These are phyloP conservation scores for Fusarium sp. DNA, from an alignment of 2,329 filamentous ascomycete genomes.

Conservation along the genomic window DNA sequence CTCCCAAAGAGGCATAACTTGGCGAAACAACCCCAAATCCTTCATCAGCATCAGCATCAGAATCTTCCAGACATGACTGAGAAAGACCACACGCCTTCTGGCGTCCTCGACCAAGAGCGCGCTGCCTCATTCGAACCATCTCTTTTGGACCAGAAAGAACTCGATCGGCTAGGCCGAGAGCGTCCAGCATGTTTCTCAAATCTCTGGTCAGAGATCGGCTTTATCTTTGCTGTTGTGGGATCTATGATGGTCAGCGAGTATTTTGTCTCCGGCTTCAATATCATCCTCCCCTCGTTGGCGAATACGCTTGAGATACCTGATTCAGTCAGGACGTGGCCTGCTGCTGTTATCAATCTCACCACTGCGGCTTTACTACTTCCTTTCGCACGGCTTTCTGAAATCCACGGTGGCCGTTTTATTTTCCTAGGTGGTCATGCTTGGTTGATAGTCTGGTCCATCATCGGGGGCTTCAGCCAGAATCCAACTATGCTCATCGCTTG, in stretches of 20 bases:
- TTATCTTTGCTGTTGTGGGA: constrained; percentile 72
- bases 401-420: constrained; percentile 71
- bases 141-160: constrained; percentile 50
- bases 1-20: constrained; percentile 6
- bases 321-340: constrained; percentile 73
- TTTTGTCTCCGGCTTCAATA: constrained; percentile 81
- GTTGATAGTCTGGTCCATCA: constrained; percentile 76
- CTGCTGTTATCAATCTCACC: constrained; percentile 71
- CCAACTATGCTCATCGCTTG: constrained; percentile 78
- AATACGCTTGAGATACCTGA: constrained; percentile 73
- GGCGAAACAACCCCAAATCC: not conserved
- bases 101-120: constrained; percentile 18
- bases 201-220: constrained; percentile 69
- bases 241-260: constrained; percentile 79
- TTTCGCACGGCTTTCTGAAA: constrained; percentile 71
- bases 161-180: constrained; percentile 73
- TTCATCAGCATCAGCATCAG: not conserved
- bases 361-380: constrained; percentile 72
- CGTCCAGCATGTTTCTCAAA: constrained; percentile 69
- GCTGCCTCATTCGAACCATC: not conserved
- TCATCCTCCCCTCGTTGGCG: constrained; percentile 76
- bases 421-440: constrained; percentile 72
- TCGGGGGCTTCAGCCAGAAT: constrained; percentile 76
- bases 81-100: not conserved
- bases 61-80: not conserved